phyloP scores from a whole-genome alignment of 2,329 filamentous ascomycete genomes.

The Trichophyton schoenleinii region DNA sequence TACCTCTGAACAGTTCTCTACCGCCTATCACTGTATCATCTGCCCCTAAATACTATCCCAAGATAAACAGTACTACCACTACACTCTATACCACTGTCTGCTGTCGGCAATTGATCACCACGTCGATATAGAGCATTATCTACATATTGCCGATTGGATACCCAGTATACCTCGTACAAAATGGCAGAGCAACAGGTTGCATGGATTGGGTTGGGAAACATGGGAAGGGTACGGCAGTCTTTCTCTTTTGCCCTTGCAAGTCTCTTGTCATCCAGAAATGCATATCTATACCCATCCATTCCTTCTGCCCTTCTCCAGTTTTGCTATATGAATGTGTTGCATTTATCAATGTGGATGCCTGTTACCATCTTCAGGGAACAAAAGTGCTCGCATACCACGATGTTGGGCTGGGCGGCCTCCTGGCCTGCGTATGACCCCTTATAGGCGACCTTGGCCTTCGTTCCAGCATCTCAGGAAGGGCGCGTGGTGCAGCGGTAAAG shows the following conservation, averaged over 20 bases:
- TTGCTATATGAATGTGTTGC: background rate
- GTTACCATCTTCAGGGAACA: too few relatives aligned
- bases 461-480: background rate
- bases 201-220: slow-evolving; percentile 19
- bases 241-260: background rate
- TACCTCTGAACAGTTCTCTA: too few relatives aligned
- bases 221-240: slow-evolving; percentile 15
- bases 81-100: background rate
- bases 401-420: background rate
- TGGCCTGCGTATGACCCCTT: background rate
- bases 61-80: background rate
- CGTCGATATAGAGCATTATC: background rate
- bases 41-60: too few relatives aligned
- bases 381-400: too few relatives aligned
- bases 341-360: too few relatives aligned
- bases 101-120: background rate
- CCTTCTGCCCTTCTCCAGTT: background rate
- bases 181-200: slow-evolving; percentile 9
- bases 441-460: background rate
- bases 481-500: background rate
- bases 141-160: background rate
- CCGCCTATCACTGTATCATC: too few relatives aligned
- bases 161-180: background rate
- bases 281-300: background rate
- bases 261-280: background rate